These are phyloP conservation scores for Acer yangbiense DNA, from an alignment of 345 rosid genomes.

Conservation along the genomic window DNA sequence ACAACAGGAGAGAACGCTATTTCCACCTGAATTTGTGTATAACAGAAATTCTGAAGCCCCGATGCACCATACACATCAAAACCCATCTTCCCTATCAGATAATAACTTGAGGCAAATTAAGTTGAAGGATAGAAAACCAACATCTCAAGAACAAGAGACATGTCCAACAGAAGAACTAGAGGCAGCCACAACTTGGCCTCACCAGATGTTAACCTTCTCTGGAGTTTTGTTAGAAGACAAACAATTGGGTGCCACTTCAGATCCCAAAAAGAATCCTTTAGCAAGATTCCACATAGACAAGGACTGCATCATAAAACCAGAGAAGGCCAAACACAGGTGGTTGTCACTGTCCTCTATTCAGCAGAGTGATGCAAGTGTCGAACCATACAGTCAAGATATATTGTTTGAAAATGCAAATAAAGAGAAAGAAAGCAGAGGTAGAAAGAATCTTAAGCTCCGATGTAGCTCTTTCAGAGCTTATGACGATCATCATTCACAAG, in stretches of 20 bases:
- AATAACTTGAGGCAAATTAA: neutral
- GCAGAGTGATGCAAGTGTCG: conserved; percentile 35
- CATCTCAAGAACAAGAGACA: conserved; percentile 1
- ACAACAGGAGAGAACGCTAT: conserved; percentile 9
- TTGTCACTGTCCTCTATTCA: conserved; percentile 36
- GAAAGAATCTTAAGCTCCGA: conserved; percentile 20
- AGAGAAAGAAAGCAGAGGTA: conserved; percentile 20
- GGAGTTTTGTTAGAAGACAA: conserved; percentile 18
- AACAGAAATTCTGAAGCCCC: conserved; percentile 2
- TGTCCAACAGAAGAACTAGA: conserved; percentile 14
- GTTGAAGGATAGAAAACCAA: conserved; percentile 5
- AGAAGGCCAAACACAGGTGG: conserved; percentile 25
- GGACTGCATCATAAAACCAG: conserved; percentile 10
- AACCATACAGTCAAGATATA: conserved; percentile 38
- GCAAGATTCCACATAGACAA: conserved; percentile 6
- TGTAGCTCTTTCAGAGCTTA: conserved; percentile 3
- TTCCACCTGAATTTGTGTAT: conserved; percentile 12
- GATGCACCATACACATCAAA: neutral
- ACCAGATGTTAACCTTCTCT: conserved; percentile 14
- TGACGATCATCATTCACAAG: conserved; percentile 15
- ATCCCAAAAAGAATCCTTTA: conserved; percentile 10
- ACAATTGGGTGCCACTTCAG: neutral
- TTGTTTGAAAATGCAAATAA: conserved; percentile 26
- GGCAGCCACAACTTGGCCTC: conserved; percentile 6
- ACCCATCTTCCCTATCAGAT: neutral